These are phyloP conservation scores for Filobasidium wieringae DNA, from an alignment of 768 basidiomycete genomes.

Conservation along the genomic window DNA sequence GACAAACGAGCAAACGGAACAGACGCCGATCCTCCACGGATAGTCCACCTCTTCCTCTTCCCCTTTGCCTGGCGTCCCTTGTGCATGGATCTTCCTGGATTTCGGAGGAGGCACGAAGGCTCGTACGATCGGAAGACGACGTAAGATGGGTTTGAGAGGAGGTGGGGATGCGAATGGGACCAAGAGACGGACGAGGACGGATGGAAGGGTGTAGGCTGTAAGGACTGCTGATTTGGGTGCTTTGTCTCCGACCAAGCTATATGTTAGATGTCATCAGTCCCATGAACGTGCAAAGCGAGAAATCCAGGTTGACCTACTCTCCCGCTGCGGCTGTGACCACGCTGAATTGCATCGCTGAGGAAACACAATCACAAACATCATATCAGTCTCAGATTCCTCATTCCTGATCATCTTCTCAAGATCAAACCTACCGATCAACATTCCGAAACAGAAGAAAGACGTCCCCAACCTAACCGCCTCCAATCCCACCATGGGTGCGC, in stretches of 20 bases:
- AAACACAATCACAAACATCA: background rate
- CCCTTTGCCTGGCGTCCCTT: background rate
- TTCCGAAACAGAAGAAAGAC: constrained; percentile 6
- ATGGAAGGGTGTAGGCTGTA: constrained; percentile 9
- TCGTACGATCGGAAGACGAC: constrained; percentile 3
- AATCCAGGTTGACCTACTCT: background rate
- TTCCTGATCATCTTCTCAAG: background rate
- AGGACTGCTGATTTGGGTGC: constrained; percentile 12
- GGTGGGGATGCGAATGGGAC: constrained; percentile 9
- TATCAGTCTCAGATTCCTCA: background rate
- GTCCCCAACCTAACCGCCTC: constrained; percentile 10
- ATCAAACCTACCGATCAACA: constrained; percentile 7
- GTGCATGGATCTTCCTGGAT: background rate
- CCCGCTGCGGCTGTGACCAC: constrained; percentile 8
- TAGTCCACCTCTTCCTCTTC: constrained; percentile 12
- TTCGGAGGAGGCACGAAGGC: background rate
- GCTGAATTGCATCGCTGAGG: constrained; percentile 13
- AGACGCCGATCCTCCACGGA: constrained; percentile 8
- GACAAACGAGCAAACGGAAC: constrained; percentile 7
- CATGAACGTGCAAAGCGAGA: no score
- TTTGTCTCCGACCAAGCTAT: constrained; percentile 8
- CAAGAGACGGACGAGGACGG: constrained; percentile 9
- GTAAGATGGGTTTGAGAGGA: constrained; percentile 1
- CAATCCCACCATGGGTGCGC: constrained; percentile 1
- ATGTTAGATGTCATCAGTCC: background rate